Evolutionary conservation across 345 rosid species (phyloP), one percentile per base, ranked within the genome.

Genomic region (Boechera stricta): DNA sequence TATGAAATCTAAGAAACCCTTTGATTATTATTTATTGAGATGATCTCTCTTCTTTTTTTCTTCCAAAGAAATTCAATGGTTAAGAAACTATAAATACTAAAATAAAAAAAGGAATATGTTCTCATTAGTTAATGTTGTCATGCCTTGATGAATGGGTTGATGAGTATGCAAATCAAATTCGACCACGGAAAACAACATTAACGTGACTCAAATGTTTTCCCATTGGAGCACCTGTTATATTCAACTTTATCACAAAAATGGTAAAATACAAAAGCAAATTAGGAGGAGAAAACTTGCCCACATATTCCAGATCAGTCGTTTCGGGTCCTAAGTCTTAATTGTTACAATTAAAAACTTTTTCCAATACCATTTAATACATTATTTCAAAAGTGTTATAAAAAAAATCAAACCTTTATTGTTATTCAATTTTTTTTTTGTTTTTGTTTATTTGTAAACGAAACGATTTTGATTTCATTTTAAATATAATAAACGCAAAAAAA

Each of bases 201-300:
- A 33, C 35, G 67, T 33, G 57, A 58, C 56, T 32, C 53, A 29
- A 41, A 10, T 42, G 64, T 69, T 55, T 54, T 69, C 7, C 53
- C 16, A n/a, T 26, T 54, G 0, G 4, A 8, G 21, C 45, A 58
- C 56, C 66, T 71, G 47, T 57, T 16, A 6, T 10, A 10, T 1
- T 44, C 54, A 56, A 1, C 8, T 28, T 18, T 54, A n/a, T 39
- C 63, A 39, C 15, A 15, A 0, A 29, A 16, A 56, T 69, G 24
- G 24, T 21, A 21, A 39, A 36, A 1, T n/a, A 41, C 18, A 29
- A 55, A 5, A 10, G 11, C 28, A 41, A 15, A n/a, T n/a, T 29
- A 58, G 58, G 21, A 6, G 13, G 16, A 61, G 5, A 41, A 3
- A 5, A 64, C 68, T 42, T 15, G 18, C 33, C 26, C 51, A 24